Evolutionary conservation across 2,329 filamentous ascomycete genomes (phyloP).

Genomic region (Penicillium sp.): DNA sequence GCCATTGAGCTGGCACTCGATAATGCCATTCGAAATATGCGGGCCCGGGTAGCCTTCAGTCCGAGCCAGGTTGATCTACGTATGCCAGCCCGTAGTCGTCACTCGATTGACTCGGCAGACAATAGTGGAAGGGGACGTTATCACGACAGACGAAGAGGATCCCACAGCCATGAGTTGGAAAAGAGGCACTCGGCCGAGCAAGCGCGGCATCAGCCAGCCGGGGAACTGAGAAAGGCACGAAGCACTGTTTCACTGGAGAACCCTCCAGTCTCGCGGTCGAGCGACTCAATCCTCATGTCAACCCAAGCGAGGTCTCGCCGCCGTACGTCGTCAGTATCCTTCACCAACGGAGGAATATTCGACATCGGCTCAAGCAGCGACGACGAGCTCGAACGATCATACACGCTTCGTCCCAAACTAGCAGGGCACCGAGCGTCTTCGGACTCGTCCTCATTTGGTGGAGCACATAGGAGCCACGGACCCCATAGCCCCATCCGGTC

Average conservation of each 20-base stretch:
- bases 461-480: neutral
- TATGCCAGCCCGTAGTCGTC: slow-evolving; percentile 11
- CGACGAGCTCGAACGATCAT: slow-evolving; percentile 9
- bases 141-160: slow-evolving; percentile 22
- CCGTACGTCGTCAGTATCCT: slow-evolving; percentile 16
- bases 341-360: slow-evolving; percentile 10
- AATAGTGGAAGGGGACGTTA: slow-evolving; percentile 19
- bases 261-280: slow-evolving; percentile 3
- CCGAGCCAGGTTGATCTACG: slow-evolving; percentile 21
- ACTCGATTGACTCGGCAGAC: slow-evolving; percentile 18
- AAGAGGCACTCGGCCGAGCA: slow-evolving; percentile 11
- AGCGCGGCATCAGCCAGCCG: slow-evolving; percentile 1
- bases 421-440: slow-evolving; percentile 7
- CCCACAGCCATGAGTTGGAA: slow-evolving; percentile 27
- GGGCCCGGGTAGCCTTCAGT: slow-evolving; percentile 32
- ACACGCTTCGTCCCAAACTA: slow-evolving; percentile 1
- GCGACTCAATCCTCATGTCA: slow-evolving; percentile 8
- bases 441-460: slow-evolving; percentile 8
- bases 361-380: slow-evolving; percentile 16
- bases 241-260: slow-evolving; percentile 20
- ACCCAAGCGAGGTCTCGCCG: slow-evolving; percentile 7
- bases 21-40: slow-evolving; percentile 34
- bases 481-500: slow-evolving; percentile 12
- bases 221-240: slow-evolving; percentile 15
- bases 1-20: slow-evolving; percentile 74